Base-by-base conservation (phyloP, 2,329 filamentous ascomycete species). In the Leptoxyphium fumago region DNA sequence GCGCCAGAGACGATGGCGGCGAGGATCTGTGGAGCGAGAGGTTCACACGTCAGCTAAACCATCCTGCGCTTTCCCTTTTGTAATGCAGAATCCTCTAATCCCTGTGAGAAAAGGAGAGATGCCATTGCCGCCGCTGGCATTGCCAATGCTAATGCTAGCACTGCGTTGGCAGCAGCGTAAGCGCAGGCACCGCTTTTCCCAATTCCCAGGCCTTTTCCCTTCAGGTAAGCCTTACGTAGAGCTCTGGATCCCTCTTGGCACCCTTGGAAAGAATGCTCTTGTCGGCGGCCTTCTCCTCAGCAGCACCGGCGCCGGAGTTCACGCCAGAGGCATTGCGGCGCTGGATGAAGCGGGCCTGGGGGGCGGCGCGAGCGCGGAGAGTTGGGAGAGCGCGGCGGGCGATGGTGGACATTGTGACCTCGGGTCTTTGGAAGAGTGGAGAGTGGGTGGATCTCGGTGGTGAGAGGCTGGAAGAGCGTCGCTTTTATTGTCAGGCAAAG, bases 1-100 rank as follows among this genome's bases (percentile, higher is more conserved):
- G 85, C 83, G 64, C 81, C 80, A 58, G 82, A 80, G 86, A 96
- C 94, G 64, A 96, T 80, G 61, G 78, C 84, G 52, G 88, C 77
- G 53, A 98, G 82, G 61, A 96, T 79, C 91, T 96, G 59, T 40
- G 13, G 47, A 18, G 1, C 18, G 38, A 36, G 41, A 42, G 40
- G 46, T 38, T 39, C 29, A 39, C 44, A 2, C 39, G 36, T 38
- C 21, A 44, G 26, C 6, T 17, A 14, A 11, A 26, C 40, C 46
- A 59, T 26, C 18, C 39, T 15, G 40, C n/a, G 28, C 5, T 29
- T 26, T 32, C 41, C 13, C 34, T 14, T 17, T 14, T 36, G 40
- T 40, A 10, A 45, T 40, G 32, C 5, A 9, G 18, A 26, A 10
- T 21, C 34, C 43, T 29, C 28, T 51, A 55, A 52, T 44, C 29